Evolutionary conservation across 306 rosid species (phyloP).

Genomic region (Crotalaria pallida): DNA sequence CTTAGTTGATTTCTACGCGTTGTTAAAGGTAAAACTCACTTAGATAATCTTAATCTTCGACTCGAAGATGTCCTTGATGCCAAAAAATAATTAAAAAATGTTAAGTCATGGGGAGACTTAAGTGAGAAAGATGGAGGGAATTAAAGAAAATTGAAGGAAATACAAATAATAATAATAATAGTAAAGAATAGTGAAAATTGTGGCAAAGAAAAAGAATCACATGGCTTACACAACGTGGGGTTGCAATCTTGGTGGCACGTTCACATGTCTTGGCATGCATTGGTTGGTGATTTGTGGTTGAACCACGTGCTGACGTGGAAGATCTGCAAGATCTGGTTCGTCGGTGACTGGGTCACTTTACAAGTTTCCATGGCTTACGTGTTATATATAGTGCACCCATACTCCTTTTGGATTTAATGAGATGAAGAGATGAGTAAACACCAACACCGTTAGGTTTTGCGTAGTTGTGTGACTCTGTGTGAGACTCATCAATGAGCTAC

Average conservation of each 20-base stretch:
- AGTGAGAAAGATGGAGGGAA: background rate
- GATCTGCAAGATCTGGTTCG: slow-evolving; percentile 57
- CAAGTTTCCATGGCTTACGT: slow-evolving; percentile 21
- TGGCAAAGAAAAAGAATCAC: slow-evolving; percentile 14
- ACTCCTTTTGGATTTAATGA: slow-evolving; percentile 12
- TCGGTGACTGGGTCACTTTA: slow-evolving; percentile 31
- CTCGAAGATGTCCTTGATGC: no score
- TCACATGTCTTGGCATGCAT: slow-evolving; percentile 43
- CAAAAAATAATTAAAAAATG: no score
- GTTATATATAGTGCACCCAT: slow-evolving; percentile 30
- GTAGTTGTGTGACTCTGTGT: background rate
- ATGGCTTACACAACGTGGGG: slow-evolving; percentile 17
- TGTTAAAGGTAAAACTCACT: no score
- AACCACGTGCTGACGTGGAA: slow-evolving; percentile 41
- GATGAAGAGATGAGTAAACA: background rate
- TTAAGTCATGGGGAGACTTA: slow-evolving; percentile 11
- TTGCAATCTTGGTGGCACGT: slow-evolving; percentile 35
- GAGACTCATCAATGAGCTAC: slow-evolving; percentile 27
- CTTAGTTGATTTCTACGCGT: no score
- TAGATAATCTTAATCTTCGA: no score
- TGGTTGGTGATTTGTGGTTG: slow-evolving; percentile 47
- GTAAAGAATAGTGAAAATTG: background rate
- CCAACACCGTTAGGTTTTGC: background rate
- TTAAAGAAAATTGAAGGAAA: background rate
- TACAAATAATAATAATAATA: background rate